phyloP scores from a whole-genome alignment of 805 yeast genomes.

The Candida dendrica region DNA sequence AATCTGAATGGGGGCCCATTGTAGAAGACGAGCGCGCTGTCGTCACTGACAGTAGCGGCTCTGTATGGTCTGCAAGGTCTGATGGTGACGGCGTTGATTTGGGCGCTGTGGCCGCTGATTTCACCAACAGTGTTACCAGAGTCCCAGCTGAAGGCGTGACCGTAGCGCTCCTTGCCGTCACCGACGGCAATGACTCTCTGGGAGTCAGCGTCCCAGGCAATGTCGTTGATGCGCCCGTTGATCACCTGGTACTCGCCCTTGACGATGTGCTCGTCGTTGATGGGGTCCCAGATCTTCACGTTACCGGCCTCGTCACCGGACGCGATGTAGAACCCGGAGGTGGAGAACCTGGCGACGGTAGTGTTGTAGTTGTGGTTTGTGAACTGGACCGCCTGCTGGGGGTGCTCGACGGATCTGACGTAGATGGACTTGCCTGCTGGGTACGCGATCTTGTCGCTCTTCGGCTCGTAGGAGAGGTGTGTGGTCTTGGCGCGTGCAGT shows the following conservation, averaged over 20 bases:
- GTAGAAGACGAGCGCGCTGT: constrained; percentile 73
- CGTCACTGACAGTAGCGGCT: constrained; percentile 91
- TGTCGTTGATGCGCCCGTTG: constrained; percentile 71
- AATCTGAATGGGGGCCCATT: constrained; percentile 95
- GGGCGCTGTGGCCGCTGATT: constrained; percentile 83
- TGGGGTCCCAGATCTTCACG: constrained; percentile 81
- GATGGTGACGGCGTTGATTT: constrained; percentile 76
- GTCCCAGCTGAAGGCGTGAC: constrained; percentile 90
- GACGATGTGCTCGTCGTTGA: constrained; percentile 44
- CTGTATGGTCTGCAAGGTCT: constrained; percentile 81
- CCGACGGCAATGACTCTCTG: constrained; percentile 90
- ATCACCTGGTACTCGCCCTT: constrained; percentile 80
- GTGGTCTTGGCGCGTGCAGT: constrained; percentile 67
- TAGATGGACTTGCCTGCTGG: constrained; percentile 75
- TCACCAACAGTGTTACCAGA: constrained; percentile 97
- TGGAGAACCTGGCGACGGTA: constrained; percentile 81
- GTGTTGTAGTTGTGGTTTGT: constrained; percentile 63
- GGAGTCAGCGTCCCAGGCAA: constrained; percentile 90
- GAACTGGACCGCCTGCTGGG: constrained; percentile 54
- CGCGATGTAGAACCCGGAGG: constrained; percentile 85
- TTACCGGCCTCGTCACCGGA: constrained; percentile 90
- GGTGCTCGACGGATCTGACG: constrained; percentile 56
- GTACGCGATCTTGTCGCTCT: constrained; percentile 68
- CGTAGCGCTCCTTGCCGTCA: constrained; percentile 84
- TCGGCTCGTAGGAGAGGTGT: constrained; percentile 68